Evolutionary conservation across 208 protist species (phyloP).

Genomic region (Crithidia expoeki): DNA sequence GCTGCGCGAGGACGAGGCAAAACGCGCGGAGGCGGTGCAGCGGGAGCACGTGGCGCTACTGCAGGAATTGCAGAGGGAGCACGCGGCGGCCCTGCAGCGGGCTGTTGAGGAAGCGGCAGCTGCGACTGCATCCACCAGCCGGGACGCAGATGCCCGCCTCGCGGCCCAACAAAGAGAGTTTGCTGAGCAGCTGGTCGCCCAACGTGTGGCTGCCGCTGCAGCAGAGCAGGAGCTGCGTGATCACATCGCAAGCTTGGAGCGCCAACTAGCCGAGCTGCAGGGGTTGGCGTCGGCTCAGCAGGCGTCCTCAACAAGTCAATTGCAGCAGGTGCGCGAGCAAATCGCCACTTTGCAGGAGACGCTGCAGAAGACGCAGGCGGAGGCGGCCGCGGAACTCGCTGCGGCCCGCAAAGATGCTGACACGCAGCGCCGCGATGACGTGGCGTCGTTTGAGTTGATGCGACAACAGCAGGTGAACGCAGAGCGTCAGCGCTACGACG

Average conservation of each 20-base stretch:
- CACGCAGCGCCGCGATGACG: conserved; percentile 20
- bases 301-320: conserved; percentile 1
- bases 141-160: conserved; percentile 16
- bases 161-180: conserved; percentile 17
- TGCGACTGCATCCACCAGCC: not conserved
- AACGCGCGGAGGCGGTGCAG: conserved; percentile 12
- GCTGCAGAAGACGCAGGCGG: conserved; percentile 19
- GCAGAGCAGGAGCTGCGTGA: conserved; percentile 29
- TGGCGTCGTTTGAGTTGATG: conserved; percentile 13
- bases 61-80: conserved; percentile 28
- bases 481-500: conserved; percentile 33
- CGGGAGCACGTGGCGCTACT: conserved; percentile 23
- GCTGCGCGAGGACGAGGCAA: conserved; percentile 13
- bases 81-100: conserved; percentile 26
- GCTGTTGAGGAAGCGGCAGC: conserved; percentile 3
- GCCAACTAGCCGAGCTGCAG: conserved; percentile 31
- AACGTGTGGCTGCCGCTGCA: conserved; percentile 20
- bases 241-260: conserved; percentile 14
- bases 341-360: conserved; percentile 25
- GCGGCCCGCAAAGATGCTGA: conserved; percentile 19
- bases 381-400: conserved; percentile 26
- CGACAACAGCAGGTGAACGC: conserved; percentile 24
- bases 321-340: conserved; percentile 23
- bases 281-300: conserved; percentile 19
- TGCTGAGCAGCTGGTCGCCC: conserved; percentile 10